phyloP scores from a whole-genome alignment of 305 asterid genomes.

The Fraxinus platypoda region DNA sequence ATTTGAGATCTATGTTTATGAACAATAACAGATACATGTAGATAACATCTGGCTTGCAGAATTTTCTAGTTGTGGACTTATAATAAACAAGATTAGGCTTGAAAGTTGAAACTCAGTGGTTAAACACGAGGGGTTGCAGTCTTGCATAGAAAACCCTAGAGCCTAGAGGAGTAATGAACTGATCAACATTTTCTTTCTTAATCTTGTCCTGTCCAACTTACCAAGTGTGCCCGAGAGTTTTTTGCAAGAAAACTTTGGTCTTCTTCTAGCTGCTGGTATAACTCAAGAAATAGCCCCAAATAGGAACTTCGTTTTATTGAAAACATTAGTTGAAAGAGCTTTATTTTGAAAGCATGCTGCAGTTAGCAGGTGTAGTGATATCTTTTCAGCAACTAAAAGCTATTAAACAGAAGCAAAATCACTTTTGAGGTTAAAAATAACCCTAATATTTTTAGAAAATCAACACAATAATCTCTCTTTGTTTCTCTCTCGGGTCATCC shows the following conservation, averaged over 20 bases:
- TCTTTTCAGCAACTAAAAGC: constrained; percentile 30
- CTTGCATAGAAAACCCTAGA: not conserved
- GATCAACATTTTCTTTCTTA: not conserved
- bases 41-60: not conserved
- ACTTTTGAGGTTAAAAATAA: not conserved
- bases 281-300: not conserved
- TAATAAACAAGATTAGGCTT: not conserved
- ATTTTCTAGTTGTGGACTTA: not conserved
- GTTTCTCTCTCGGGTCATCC: constrained; percentile 19
- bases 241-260: not conserved
- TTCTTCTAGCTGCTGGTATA: not conserved
- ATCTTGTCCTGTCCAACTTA: not conserved
- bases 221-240: constrained; percentile 22
- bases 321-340: constrained; percentile 19
- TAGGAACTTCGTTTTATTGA: not conserved
- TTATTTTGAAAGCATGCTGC: constrained; percentile 30
- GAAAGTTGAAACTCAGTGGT: not conserved
- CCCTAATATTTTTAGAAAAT: constrained; percentile 1
- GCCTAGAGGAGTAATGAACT: not conserved
- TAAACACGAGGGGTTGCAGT: not conserved
- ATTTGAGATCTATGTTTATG: not conserved
- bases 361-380: constrained; percentile 18
- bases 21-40: not conserved
- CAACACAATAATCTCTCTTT: constrained; percentile 9
- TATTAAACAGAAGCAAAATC: constrained; percentile 29